Base-by-base conservation (phyloP, 768 basidiomycete species). In the Boletus coccyginus region DNA sequence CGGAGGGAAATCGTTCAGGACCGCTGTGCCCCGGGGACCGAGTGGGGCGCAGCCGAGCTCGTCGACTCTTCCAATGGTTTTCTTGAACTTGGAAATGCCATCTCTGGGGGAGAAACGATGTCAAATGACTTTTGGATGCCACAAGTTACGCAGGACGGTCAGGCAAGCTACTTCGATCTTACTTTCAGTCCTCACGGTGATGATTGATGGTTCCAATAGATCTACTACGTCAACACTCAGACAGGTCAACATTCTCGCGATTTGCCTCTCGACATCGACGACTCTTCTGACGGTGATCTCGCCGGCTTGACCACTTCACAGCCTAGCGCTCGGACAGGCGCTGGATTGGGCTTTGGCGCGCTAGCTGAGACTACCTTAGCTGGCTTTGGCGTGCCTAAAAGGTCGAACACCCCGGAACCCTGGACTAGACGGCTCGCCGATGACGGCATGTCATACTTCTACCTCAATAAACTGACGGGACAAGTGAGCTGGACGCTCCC, bases 221-320 rank as follows among this genome's bases (percentile, higher is more conserved):
- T 99, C 69, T 95, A 87, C 77, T 99, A 98, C 74, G 82, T 92
- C 60, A 99, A 98, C 66, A 92, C 92, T 2, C 82, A 89, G 62
- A 92, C 90, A 7, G 90, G 90, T 33, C 82, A 92, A 69, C 84
- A 84, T 41, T 86, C 93, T 29, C 82, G 86, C 62, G 92, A 97
- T 63, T 74, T 96, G n/a, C 94, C 94, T 24, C 76, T 77, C 46
- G 90, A 91, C 66, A 74, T 78, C 12, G 87, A 89, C 47, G 86
- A 88, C 45, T 71, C 76, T 36, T 81, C 85, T 2, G 86, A 87
- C 56, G 79, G 77, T 35, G 87, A 88, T 55, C 75, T 88, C 40
- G 82, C 81, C 46, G 82, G 80, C 12, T 71, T 86, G 48, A 76
- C 83, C 24, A 46, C 66, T 33, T 81, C 85, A 2, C 82, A 82